Evolutionary conservation across 1,284 basidiomycete genomes (phyloP), one percentile per base, ranked within the genome.

Genomic region (Cystobasidiaceae sp.): DNA sequence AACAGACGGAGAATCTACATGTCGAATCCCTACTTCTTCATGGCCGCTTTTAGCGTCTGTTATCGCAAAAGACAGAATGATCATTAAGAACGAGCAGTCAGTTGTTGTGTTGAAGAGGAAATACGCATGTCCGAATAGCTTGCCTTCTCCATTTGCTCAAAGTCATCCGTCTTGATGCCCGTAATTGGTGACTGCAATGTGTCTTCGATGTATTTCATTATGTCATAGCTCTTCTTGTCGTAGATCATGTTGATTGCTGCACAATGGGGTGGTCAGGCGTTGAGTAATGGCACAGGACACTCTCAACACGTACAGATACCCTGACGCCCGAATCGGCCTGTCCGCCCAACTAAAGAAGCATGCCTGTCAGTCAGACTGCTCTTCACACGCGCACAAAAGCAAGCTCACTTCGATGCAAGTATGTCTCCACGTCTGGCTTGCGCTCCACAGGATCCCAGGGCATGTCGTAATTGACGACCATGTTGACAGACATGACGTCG

Each of bases 401-500:
- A 60, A 67, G 90, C 93, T 94, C 68, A 99, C 61, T 98, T 70
- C 96, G 86, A 79, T 99, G 96, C 65, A 98, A 86, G 76, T 99
- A 99, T 0, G 94, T 98, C 80, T 98, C 96, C 32, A 93, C 82
- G 77, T 99, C 96, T 0, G 93, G 90, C 67, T 50, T 55, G 21
- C 76, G 69, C 77, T 80, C 80, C 25, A 78, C 76, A 21, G 78
- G 78, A 79, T 90, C 83, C 71, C 90, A 81, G 0, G 96, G 96
- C 56, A 98, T 83, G 77, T 99, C 96, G 76, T 98, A 99, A 41
- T 66, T 74, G 67, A 74, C 69, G 21, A 96, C 92, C 90, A 97
- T 93, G 80, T 97, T 98, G 70, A 99, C 96, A 80, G 97, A 94
- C 70, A 92, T 83, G 73, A 99, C 97, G 75, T 99, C 96, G 80